Base-by-base conservation (phyloP, 1,284 basidiomycete genomes). In the Sparassis latifolia region DNA sequence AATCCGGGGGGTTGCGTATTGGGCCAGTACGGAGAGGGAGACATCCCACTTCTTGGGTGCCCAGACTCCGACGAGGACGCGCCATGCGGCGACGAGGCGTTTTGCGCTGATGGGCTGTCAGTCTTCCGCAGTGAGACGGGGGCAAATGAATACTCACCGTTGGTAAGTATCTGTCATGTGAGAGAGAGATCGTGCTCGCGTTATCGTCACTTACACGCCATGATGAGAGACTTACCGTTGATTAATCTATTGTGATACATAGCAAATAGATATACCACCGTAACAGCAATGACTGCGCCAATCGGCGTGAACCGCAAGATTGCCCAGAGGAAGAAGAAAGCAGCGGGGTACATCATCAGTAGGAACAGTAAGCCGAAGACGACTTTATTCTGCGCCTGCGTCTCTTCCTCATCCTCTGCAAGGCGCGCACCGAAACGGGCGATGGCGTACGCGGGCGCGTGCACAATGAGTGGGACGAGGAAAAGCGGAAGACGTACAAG, bases 371-470 rank as follows among this genome's bases (percentile, higher is more conserved):
- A 65, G 1, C 91, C 90, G 57, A 94, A 84, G 10, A 89, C 82
- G 41, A 95, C 82, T 72, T 97, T 95, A 71, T 88, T 94, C 72
- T 95, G 91, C 37, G 92, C 93, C 68, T 92, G 89, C 3, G 89
- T 88, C 67, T 96, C 93, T 63, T 91, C 89, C 67, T 97, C 94
- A 58, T 93, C 83, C 62, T 91, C 82, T 20, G 79, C 87, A 35
- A 94, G 70, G 42, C 77, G 72, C 3, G 86, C 89, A 44, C 89
- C 92, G 44, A 86, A 62, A 32, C 83, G 74, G 10, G 82, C 86
- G 71, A 94, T 83, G 52, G 84, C 67, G 67, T 97, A 97, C 43
- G 89, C 81, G 0, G 94, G 93, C 30, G 83, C 61, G 65, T 97
- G 89, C 45, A 93, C 74, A 47, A 93, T 61, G 41, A 96, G 75